A percentile compares a stretch with the other conserved stretches of the same genome.
phyloP scores from a whole-genome alignment of 1,284 basidiomycete species.

The Rhodotorula mucilaginosa region DNA sequence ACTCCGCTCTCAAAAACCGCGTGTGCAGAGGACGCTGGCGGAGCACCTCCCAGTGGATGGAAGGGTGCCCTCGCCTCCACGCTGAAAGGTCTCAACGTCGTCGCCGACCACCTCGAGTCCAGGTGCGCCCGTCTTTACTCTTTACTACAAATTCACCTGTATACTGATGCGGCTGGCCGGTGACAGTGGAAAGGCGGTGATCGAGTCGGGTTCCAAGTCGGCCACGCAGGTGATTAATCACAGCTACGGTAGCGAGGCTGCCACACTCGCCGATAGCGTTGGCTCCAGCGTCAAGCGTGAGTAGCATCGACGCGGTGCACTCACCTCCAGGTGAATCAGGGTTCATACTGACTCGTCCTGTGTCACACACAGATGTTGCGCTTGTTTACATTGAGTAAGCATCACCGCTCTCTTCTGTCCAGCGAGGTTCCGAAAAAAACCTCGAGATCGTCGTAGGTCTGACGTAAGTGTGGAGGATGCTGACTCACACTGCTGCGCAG shows the following conservation, averaged over 20 bases:
- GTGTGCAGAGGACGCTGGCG: conserved; percentile 9
- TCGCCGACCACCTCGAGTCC: conserved; percentile 48
- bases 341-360: not conserved
- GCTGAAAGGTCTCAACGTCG: conserved; percentile 46
- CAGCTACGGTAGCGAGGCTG: conserved; percentile 48
- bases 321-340: too few relatives aligned
- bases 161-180: not conserved
- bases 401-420: not conserved
- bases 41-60: conserved; percentile 43
- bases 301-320: not conserved
- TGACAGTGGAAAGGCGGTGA: conserved; percentile 34
- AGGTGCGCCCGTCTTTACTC: conserved; percentile 37
- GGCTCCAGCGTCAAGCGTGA: conserved; percentile 37
- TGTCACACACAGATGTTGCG: conserved; percentile 10
- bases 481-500: conserved; percentile 29
- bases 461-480: not conserved
- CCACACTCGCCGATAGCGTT: conserved; percentile 42
- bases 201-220: conserved; percentile 44
- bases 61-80: conserved; percentile 47
- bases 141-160: too few relatives aligned
- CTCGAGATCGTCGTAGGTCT: too few relatives aligned
- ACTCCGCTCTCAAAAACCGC: not conserved
- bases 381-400: conserved; percentile 26
- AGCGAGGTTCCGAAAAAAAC: too few relatives aligned
- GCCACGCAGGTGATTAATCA: conserved; percentile 48